phyloP scores from a whole-genome alignment of 306 rosid genomes.

The Pyrus bretschneideri region DNA sequence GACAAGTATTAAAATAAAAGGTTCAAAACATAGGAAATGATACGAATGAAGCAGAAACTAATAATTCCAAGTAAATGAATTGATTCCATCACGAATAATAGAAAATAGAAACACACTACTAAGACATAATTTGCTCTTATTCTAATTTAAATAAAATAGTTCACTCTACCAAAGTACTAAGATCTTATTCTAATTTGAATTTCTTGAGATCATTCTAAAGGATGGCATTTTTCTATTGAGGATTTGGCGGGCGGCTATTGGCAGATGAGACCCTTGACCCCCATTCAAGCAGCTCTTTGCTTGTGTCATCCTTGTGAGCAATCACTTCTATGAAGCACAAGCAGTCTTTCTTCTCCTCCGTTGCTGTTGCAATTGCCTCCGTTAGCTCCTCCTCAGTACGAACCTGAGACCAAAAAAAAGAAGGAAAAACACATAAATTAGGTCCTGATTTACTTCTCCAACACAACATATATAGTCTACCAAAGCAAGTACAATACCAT shows the following conservation, averaged over 20 bases:
- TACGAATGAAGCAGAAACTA: neutral
- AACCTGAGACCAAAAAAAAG: constrained; percentile 4
- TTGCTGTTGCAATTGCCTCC: constrained; percentile 35
- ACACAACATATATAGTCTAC: neutral
- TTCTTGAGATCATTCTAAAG: neutral
- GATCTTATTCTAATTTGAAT: neutral
- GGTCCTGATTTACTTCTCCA: neutral
- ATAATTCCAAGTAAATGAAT: neutral
- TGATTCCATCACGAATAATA: neutral
- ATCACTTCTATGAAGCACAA: constrained; percentile 45
- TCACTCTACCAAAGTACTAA: neutral
- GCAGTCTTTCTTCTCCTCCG: constrained; percentile 26
- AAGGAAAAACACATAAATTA: neutral
- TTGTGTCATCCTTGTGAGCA: constrained; percentile 44
- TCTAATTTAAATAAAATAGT: neutral
- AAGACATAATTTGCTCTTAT: neutral
- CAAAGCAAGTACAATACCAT: neutral
- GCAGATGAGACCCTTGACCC: constrained; percentile 44
- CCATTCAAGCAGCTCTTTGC: constrained; percentile 48
- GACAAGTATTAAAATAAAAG: neutral
- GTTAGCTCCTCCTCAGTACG: constrained; percentile 24
- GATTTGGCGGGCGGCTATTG: constrained; percentile 43
- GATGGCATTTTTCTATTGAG: constrained; percentile 12
- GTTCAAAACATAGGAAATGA: neutral
- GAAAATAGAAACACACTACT: neutral